Evolutionary conservation across 352 stramenopile species (phyloP).

Genomic region (Globisporangium abappressorium): DNA sequence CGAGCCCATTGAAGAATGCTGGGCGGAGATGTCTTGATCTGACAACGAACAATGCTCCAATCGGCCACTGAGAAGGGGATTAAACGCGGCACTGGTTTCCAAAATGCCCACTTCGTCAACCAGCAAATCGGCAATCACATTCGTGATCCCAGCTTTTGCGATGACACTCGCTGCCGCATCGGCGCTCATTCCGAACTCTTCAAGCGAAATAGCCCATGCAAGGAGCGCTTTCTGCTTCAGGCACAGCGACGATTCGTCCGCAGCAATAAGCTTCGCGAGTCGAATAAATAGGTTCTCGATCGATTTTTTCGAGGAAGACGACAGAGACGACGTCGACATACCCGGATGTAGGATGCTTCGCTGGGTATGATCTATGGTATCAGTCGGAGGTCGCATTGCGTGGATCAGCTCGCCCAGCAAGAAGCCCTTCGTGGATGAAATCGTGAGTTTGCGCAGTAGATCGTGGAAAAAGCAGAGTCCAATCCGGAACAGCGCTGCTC

Average conservation of each 20-base stretch:
- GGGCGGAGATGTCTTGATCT: neutral
- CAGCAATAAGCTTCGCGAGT: slow-evolving; percentile 37
- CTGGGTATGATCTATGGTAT: neutral
- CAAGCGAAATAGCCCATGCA: slow-evolving; percentile 26
- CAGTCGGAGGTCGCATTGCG: neutral
- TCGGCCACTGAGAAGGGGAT: neutral
- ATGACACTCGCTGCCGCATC: slow-evolving; percentile 14
- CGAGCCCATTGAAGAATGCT: neutral
- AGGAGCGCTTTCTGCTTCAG: slow-evolving; percentile 48
- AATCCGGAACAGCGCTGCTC: slow-evolving; percentile 24
- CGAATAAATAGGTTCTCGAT: slow-evolving; percentile 62
- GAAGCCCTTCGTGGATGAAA: slow-evolving; percentile 36
- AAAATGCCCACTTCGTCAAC: slow-evolving; percentile 4
- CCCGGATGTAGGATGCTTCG: neutral
- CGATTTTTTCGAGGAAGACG: slow-evolving; percentile 8
- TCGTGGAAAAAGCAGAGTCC: slow-evolving; percentile 51
- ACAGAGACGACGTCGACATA: neutral
- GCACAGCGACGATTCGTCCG: slow-evolving; percentile 28
- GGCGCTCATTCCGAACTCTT: slow-evolving; percentile 2
- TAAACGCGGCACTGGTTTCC: neutral
- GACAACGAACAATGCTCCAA: neutral
- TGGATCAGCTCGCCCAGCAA: slow-evolving; percentile 33
- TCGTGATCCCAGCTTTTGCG: slow-evolving; percentile 19
- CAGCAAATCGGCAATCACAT: slow-evolving; percentile 13
- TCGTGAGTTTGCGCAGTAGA: slow-evolving; percentile 48